Conservation (phyloP, 2,329 filamentous ascomycete species). For the Macrophomina phaseolina region DNA sequence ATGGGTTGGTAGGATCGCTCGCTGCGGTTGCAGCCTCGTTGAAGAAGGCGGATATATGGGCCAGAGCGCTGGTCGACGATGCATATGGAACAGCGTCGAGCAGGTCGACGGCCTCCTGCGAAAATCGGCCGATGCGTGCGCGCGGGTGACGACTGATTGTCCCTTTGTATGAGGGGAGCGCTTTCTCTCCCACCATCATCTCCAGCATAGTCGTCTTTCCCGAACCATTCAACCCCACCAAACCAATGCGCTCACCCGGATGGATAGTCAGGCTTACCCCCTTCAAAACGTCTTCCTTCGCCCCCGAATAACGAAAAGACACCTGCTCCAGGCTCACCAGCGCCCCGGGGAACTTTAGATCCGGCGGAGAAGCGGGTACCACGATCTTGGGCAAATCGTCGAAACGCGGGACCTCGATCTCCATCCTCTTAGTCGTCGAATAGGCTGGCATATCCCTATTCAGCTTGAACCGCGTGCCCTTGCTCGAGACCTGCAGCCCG, state of each 20-base stretch:
- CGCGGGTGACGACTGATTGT: constrained; percentile 70
- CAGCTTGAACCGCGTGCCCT: constrained; percentile 78
- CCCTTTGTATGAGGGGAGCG: constrained; percentile 63
- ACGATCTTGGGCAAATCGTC: constrained; percentile 63
- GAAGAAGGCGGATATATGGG: constrained; percentile 53
- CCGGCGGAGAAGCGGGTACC: constrained; percentile 66
- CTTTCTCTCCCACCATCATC: constrained; percentile 56
- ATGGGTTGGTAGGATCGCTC: constrained; percentile 48
- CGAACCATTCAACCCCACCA: constrained; percentile 79
- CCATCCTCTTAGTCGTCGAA: constrained; percentile 49
- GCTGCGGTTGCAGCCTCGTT: constrained; percentile 51
- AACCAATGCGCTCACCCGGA: constrained; percentile 74
- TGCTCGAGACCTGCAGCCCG: constrained; percentile 75
- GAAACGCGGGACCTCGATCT: constrained; percentile 72
- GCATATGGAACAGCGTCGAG: constrained; percentile 62
- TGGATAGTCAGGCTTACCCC: constrained; percentile 72
- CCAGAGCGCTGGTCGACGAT: constrained; percentile 65
- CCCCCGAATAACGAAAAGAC: constrained; percentile 65
- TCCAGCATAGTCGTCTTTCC: constrained; percentile 82
- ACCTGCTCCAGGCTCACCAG: constrained; percentile 74
- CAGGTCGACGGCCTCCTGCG: constrained; percentile 76
- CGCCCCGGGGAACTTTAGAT: constrained; percentile 76
- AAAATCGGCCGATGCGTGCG: constrained; percentile 75
- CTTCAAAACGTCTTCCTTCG: constrained; percentile 55
- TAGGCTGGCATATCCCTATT: constrained; percentile 74